These are phyloP conservation scores for Nigrospora osmanthi DNA, from an alignment of 2,329 filamentous ascomycete genomes.

Conservation along the genomic window DNA sequence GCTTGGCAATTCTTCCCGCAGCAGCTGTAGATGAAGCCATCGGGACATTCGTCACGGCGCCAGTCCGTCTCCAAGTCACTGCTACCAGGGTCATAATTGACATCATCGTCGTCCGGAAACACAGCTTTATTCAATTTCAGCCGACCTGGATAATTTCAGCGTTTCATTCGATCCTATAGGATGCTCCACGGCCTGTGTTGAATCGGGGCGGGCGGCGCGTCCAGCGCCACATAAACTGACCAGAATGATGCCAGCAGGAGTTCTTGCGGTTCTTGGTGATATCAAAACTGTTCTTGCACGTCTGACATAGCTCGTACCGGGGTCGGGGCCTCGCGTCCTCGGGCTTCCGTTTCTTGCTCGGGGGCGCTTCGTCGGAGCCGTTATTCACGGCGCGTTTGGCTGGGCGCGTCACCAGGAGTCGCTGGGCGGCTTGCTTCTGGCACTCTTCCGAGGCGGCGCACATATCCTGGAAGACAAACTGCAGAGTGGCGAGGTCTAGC, in stretches of 20 bases:
- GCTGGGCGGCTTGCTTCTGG: background rate
- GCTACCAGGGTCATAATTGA: background rate
- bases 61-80: conserved; percentile 1
- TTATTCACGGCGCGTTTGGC: background rate
- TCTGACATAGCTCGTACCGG: background rate
- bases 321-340: background rate
- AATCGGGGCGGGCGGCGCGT: background rate
- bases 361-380: background rate
- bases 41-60: background rate
- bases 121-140: background rate
- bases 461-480: background rate
- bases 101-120: conserved; percentile 1
- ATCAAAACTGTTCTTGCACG: conserved; percentile 1
- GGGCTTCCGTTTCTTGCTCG: background rate
- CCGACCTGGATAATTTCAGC: background rate
- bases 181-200: background rate
- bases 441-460: background rate
- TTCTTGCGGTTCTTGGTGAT: background rate
- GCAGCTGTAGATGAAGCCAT: conserved; percentile 1
- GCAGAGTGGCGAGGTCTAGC: background rate
- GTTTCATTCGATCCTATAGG: too few relatives aligned
- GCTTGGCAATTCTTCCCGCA: background rate
- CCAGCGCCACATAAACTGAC: background rate
- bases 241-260: background rate
- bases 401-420: background rate